These are phyloP conservation scores for Venturia carpophila DNA, from an alignment of 2,329 filamentous ascomycete species.

Conservation along the genomic window DNA sequence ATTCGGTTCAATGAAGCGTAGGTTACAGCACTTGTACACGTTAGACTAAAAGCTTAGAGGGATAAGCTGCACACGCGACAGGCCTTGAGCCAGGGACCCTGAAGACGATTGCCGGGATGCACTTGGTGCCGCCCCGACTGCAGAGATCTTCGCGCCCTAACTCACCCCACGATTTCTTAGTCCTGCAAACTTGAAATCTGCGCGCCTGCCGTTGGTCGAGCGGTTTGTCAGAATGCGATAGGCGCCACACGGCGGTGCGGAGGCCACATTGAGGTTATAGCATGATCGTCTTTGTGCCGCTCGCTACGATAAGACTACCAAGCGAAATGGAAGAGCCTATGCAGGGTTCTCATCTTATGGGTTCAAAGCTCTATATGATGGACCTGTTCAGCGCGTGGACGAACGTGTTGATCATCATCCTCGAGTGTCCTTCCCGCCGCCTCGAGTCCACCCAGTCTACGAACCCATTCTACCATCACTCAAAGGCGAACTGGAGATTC, in stretches of 20 bases:
- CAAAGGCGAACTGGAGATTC: background rate
- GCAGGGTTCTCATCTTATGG: background rate
- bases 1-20: background rate
- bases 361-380: constrained; percentile 5
- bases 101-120: background rate
- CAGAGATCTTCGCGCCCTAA: background rate
- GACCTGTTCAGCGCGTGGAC: background rate
- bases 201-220: background rate
- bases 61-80: constrained; percentile 8
- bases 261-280: background rate
- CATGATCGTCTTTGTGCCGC: constrained; percentile 3
- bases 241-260: background rate
- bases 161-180: constrained; percentile 11
- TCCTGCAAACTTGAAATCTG: constrained; percentile 8
- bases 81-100: background rate
- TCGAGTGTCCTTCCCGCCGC: background rate
- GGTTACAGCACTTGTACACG: background rate
- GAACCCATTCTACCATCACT: background rate
- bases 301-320: constrained; percentile 9
- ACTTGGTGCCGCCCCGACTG: background rate
- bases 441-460: background rate
- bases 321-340: background rate
- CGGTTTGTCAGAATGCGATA: background rate
- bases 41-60: background rate
- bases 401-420: background rate